Conservation (phyloP, 441 rosid species). For the Mallotus repandus region DNA sequence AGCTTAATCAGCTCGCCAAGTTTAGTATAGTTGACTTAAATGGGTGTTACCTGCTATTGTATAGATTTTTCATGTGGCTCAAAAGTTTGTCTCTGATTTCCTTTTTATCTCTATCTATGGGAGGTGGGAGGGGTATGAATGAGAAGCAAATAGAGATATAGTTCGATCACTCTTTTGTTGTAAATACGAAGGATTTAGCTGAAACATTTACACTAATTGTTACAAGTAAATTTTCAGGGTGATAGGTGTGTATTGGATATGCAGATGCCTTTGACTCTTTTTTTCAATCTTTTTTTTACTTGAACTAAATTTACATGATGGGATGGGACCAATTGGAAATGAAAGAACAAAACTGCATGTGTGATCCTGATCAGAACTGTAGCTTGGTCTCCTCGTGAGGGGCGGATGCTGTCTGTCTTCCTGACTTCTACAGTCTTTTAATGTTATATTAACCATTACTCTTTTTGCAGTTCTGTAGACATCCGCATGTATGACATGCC, state of each 20-base stretch:
- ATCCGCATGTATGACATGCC: constrained; percentile 18
- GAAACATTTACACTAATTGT: constrained; percentile 17
- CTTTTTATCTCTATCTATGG: not conserved
- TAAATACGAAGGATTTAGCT: constrained; percentile 12
- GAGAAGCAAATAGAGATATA: not conserved
- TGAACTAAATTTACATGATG: constrained; percentile 13
- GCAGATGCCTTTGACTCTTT: not conserved
- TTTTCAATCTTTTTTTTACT: not conserved
- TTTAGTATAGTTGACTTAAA: not conserved
- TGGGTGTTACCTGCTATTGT: not conserved
- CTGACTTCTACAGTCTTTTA: constrained; percentile 15
- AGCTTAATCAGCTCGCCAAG: constrained; percentile 8
- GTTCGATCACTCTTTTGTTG: not conserved
- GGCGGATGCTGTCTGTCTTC: not conserved
- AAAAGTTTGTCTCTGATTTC: not conserved
- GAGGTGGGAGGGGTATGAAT: not conserved
- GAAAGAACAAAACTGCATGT: constrained; percentile 26
- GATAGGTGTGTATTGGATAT: not conserved
- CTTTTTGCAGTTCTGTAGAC: constrained; percentile 26
- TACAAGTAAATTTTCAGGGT: constrained; percentile 13
- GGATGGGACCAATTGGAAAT: constrained; percentile 20
- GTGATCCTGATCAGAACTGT: constrained; percentile 26
- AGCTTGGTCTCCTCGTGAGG: constrained; percentile 20
- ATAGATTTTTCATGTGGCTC: not conserved
- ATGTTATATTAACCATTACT: constrained; percentile 4